phyloP scores from a whole-genome alignment of 2,329 filamentous ascomycete genomes.

The Ceratocystis alfenasii region DNA sequence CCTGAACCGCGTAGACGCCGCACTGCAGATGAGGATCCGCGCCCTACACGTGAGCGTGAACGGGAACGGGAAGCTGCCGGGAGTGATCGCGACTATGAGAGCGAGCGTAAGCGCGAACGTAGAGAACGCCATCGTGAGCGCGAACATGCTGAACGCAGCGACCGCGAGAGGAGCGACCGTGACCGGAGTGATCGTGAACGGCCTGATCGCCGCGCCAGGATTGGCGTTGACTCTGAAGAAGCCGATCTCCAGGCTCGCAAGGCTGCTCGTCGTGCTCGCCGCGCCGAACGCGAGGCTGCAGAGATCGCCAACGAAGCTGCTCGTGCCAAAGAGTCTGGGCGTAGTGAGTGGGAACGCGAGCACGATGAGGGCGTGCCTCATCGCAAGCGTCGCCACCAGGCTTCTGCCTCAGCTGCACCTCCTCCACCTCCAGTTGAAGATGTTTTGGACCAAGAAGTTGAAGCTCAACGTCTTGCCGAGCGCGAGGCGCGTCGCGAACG shows the following conservation, averaged over 20 bases:
- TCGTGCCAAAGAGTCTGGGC: slow-evolving; percentile 37
- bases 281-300: slow-evolving; percentile 40
- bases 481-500: slow-evolving; percentile 9
- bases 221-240: slow-evolving; percentile 38
- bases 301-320: slow-evolving; percentile 46
- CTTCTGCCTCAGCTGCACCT: neutral
- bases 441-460: neutral
- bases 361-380: neutral
- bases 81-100: slow-evolving; percentile 29
- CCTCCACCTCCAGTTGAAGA: slow-evolving; percentile 8
- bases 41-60: neutral
- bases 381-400: slow-evolving; percentile 2
- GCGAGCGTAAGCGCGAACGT: slow-evolving; percentile 14
- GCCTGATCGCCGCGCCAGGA: slow-evolving; percentile 40
- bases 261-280: slow-evolving; percentile 49
- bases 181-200: slow-evolving; percentile 39
- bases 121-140: slow-evolving; percentile 14
- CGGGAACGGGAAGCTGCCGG: neutral
- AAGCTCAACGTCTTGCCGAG: slow-evolving; percentile 9
- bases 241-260: slow-evolving; percentile 50
- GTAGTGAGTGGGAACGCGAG: slow-evolving; percentile 30
- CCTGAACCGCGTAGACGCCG: slow-evolving; percentile 15
- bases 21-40: slow-evolving; percentile 6
- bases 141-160: slow-evolving; percentile 23
- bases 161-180: slow-evolving; percentile 38